Percentiles rank a stretch among this genome's conserved stretches.
These are phyloP conservation scores for Aspergillus diversus DNA, from an alignment of 495 filamentous ascomycete species.

Conservation along the genomic window DNA sequence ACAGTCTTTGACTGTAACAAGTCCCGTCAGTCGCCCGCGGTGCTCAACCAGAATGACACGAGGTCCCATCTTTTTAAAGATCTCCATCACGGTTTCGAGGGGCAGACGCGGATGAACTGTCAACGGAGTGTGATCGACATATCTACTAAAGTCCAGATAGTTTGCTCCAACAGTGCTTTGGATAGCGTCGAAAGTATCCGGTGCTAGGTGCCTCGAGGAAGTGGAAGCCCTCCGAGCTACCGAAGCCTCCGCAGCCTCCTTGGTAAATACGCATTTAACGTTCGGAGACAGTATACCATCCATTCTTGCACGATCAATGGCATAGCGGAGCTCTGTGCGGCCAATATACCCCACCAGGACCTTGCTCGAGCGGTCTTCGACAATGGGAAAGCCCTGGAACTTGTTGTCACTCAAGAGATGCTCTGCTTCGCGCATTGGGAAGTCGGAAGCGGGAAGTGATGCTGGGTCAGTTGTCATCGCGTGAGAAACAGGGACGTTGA, in stretches of 20 bases:
- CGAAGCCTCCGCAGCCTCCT: constrained; percentile 54
- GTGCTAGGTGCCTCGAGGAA: constrained; percentile 36
- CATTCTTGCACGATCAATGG: constrained; percentile 81
- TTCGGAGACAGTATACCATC: constrained; percentile 70
- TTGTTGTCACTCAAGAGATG: constrained; percentile 75
- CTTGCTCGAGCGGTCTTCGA: constrained; percentile 72
- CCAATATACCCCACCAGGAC: constrained; percentile 91
- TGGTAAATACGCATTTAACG: constrained; percentile 78
- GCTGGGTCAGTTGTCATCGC: constrained; percentile 84
- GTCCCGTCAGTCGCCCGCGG: constrained; percentile 75
- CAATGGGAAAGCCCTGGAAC: constrained; percentile 94
- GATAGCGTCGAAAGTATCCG: constrained; percentile 68
- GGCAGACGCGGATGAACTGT: constrained; percentile 90
- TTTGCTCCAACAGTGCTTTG: constrained; percentile 56
- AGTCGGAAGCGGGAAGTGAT: constrained; percentile 72
- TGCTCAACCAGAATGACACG: constrained; percentile 93
- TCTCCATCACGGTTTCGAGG: constrained; percentile 96
- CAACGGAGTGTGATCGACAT: constrained; percentile 87
- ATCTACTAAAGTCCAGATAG: constrained; percentile 83
- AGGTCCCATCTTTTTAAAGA: constrained; percentile 98
- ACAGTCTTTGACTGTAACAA: constrained; percentile 97
- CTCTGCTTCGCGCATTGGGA: constrained; percentile 75
- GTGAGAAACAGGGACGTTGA: constrained; percentile 91
- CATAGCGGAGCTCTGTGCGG: constrained; percentile 89
- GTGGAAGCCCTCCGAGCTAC: constrained; percentile 41